phyloP scores from a whole-genome alignment of 2,329 filamentous ascomycete genomes.

The Didymella arachidicola region DNA sequence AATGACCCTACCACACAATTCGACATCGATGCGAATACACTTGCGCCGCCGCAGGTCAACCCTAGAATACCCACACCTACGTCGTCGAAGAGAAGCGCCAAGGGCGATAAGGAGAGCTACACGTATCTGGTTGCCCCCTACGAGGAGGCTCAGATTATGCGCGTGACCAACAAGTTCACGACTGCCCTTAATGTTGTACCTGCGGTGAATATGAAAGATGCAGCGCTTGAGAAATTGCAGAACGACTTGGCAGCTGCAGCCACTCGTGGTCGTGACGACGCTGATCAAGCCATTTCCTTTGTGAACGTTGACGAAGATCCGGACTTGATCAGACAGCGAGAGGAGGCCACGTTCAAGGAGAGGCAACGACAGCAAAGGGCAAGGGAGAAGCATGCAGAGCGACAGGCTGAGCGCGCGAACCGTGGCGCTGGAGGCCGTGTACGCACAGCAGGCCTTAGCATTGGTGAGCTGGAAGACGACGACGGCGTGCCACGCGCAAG shows the following conservation, averaged over 20 bases:
- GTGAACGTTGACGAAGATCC: conserved; percentile 76
- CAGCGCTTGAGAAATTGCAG: conserved; percentile 73
- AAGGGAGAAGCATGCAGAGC: conserved; percentile 71
- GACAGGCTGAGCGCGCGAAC: conserved; percentile 66
- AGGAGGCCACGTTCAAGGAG: conserved; percentile 78
- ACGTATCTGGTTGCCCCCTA: conserved; percentile 79
- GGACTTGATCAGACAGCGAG: conserved; percentile 75
- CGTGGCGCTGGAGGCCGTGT: conserved; percentile 58
- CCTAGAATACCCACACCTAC: conserved; percentile 60
- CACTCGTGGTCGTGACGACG: conserved; percentile 54
- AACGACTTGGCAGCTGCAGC: conserved; percentile 71
- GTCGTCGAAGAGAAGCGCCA: conserved; percentile 34
- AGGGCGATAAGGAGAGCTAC: conserved; percentile 70
- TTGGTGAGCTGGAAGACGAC: conserved; percentile 66
- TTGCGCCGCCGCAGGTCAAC: conserved; percentile 67
- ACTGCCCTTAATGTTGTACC: conserved; percentile 74
- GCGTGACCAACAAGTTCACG: conserved; percentile 78
- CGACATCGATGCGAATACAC: conserved; percentile 73
- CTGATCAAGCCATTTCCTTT: conserved; percentile 67
- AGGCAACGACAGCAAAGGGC: conserved; percentile 68
- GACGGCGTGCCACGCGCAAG: conserved; percentile 43
- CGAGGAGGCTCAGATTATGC: conserved; percentile 70
- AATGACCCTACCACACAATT: conserved; percentile 73
- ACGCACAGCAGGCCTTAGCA: conserved; percentile 65
- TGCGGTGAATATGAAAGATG: conserved; percentile 72